These are phyloP conservation scores for Alternaria infectoria DNA, from an alignment of 2,329 filamentous ascomycete species.

Conservation along the genomic window DNA sequence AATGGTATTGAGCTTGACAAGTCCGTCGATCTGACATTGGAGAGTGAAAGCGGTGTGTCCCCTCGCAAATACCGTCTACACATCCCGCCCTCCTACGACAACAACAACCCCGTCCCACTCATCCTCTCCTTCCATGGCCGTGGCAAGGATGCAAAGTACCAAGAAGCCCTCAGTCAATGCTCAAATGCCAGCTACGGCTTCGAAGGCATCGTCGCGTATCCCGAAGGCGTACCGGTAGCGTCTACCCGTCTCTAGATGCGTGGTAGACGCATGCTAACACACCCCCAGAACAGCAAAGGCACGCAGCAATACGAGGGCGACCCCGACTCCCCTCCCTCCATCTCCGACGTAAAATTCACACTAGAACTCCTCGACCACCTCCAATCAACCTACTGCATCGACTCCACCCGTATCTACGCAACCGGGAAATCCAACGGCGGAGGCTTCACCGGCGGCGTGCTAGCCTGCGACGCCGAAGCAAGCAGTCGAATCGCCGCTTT, in stretches of 20 bases:
- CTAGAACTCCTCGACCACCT: slow-evolving; percentile 52
- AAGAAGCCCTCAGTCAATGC: slow-evolving; percentile 55
- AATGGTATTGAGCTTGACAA: slow-evolving; percentile 23
- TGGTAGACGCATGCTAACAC: not conserved
- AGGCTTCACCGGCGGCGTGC: slow-evolving; percentile 55
- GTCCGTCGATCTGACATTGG: slow-evolving; percentile 34
- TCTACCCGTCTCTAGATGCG: not conserved
- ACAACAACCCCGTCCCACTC: slow-evolving; percentile 46
- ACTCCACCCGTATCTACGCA: slow-evolving; percentile 53
- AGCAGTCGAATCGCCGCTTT: slow-evolving; percentile 58
- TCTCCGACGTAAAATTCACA: slow-evolving; percentile 56
- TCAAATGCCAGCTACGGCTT: slow-evolving; percentile 53
- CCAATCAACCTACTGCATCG: slow-evolving; percentile 53
- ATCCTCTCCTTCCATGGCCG: slow-evolving; percentile 59
- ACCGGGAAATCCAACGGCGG: slow-evolving; percentile 63
- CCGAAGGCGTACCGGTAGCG: slow-evolving; percentile 48
- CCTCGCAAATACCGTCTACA: slow-evolving; percentile 48
- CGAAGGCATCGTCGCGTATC: slow-evolving; percentile 55
- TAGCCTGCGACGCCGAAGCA: slow-evolving; percentile 55
- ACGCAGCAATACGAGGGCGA: slow-evolving; percentile 53
- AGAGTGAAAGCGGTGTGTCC: slow-evolving; percentile 35
- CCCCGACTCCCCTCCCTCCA: slow-evolving; percentile 42
- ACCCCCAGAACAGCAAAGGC: slow-evolving; percentile 13
- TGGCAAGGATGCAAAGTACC: slow-evolving; percentile 42
- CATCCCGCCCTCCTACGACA: slow-evolving; percentile 50